Conservation (phyloP, 495 filamentous ascomycete genomes). For the Neurospora sp. region DNA sequence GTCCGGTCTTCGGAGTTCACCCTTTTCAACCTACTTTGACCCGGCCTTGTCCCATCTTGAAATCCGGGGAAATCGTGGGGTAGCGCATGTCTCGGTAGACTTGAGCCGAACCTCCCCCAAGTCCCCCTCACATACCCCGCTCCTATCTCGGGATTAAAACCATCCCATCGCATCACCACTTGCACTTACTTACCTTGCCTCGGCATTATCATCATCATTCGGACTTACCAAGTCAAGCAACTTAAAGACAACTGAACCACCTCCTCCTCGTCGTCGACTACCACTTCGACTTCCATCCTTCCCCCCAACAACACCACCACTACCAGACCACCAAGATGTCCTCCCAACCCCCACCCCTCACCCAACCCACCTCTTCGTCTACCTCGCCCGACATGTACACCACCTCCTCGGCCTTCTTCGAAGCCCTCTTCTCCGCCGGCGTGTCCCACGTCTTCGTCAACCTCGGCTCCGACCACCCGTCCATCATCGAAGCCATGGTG, state of each 20-base stretch:
- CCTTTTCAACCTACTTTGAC: not conserved
- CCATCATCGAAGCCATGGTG: conserved; percentile 91
- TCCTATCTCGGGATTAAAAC: not conserved
- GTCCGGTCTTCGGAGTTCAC: not conserved
- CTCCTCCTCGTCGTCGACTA: not conserved
- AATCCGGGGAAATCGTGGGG: not conserved
- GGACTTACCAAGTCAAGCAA: not conserved
- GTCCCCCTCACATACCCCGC: not conserved
- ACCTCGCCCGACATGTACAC: conserved; percentile 33
- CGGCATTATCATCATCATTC: not conserved
- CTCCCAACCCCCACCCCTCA: not conserved
- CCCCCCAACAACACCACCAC: not conserved
- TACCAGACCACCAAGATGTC: not conserved
- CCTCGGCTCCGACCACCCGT: conserved; percentile 87
- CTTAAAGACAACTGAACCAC: not conserved
- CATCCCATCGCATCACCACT: not conserved
- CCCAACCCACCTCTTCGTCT: not conserved
- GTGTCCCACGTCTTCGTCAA: conserved; percentile 90
- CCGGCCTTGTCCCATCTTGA: not conserved
- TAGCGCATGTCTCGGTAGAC: not conserved
- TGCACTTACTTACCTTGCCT: not conserved
- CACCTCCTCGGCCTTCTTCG: conserved; percentile 71
- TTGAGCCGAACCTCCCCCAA: not conserved
- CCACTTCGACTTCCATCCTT: too few relatives aligned
- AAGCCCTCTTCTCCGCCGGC: conserved; percentile 87